Conservation (phyloP, 1,284 basidiomycete genomes). For the Malassezia japonica region DNA sequence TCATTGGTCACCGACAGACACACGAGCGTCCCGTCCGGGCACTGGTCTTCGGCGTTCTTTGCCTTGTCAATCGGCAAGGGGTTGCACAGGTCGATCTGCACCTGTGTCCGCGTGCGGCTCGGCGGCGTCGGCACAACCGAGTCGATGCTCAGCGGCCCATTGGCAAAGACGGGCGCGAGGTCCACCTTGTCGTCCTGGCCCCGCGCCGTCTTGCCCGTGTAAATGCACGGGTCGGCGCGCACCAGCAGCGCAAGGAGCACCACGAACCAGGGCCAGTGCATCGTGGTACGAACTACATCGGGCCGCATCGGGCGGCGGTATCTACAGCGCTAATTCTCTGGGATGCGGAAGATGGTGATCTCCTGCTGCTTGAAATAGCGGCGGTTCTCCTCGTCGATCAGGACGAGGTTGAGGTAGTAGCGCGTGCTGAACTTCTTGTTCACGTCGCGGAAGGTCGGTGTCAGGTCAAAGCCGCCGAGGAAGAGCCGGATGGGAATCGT, state of each 20-base stretch:
- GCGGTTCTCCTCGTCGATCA: slow-evolving; percentile 95
- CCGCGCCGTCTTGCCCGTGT: not conserved
- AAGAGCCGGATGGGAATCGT: slow-evolving; percentile 96
- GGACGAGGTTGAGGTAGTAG: slow-evolving; percentile 83
- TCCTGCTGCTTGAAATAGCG: slow-evolving; percentile 69
- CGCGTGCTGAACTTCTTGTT: slow-evolving; percentile 98
- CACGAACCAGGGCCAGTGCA: not conserved
- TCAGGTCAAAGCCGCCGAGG: slow-evolving; percentile 94
- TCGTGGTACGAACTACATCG: not conserved
- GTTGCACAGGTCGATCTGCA: slow-evolving; percentile 14
- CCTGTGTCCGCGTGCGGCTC: slow-evolving; percentile 18
- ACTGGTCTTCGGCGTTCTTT: not conserved
- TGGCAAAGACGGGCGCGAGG: not conserved
- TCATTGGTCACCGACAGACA: slow-evolving; percentile 3
- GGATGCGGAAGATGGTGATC: slow-evolving; percentile 41
- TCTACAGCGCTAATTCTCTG: slow-evolving; percentile 13
- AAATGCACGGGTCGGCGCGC: not conserved
- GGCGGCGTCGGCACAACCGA: slow-evolving; percentile 15
- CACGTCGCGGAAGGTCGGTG: slow-evolving; percentile 94
- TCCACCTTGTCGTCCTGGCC: not conserved
- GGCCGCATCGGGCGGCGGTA: not conserved
- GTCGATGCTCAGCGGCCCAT: slow-evolving; percentile 1
- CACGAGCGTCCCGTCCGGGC: not conserved
- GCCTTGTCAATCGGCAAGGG: not conserved
- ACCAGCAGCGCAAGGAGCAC: not conserved